A percentile compares a stretch with the other conserved stretches of the same genome.
Conservation (phyloP, 208 protist species). For the Trypanosoma cruzi region DNA sequence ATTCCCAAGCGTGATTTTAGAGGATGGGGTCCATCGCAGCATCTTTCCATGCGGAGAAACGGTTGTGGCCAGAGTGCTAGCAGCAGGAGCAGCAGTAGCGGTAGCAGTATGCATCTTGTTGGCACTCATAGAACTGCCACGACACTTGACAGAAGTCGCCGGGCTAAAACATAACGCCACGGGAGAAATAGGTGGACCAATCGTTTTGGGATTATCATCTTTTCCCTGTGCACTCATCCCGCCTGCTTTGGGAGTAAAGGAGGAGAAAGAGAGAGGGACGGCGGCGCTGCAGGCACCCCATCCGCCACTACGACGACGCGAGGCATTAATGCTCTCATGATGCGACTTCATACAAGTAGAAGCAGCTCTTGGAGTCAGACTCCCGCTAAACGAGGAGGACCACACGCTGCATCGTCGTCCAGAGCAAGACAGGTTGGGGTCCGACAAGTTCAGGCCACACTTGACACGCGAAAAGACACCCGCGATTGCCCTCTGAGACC, state of each 20-base stretch:
- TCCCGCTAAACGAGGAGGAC: conserved; percentile 25
- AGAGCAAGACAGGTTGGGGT: conserved; percentile 13
- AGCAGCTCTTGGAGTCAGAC: conserved; percentile 1
- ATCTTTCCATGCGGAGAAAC: background rate
- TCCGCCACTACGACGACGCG: background rate
- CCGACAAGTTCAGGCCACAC: background rate
- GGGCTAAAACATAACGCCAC: conserved; percentile 22
- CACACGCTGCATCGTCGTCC: conserved; percentile 10
- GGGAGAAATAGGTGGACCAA: conserved; percentile 4
- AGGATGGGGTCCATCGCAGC: background rate
- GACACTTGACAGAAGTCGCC: conserved; percentile 14
- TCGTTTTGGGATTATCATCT: conserved; percentile 12
- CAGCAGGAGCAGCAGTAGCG: background rate
- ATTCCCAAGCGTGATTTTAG: conserved; percentile 18
- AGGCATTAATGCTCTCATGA: background rate
- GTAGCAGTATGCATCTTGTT: background rate
- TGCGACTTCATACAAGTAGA: background rate
- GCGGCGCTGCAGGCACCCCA: background rate
- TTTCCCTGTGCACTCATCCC: background rate
- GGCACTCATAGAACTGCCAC: background rate
- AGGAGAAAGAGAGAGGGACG: conserved; percentile 22
- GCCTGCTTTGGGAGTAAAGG: background rate
- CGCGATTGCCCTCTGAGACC: background rate
- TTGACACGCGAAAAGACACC: background rate
- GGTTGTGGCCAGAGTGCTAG: background rate